phyloP scores from a whole-genome alignment of 345 rosid species.

The Iberis pinnata region DNA sequence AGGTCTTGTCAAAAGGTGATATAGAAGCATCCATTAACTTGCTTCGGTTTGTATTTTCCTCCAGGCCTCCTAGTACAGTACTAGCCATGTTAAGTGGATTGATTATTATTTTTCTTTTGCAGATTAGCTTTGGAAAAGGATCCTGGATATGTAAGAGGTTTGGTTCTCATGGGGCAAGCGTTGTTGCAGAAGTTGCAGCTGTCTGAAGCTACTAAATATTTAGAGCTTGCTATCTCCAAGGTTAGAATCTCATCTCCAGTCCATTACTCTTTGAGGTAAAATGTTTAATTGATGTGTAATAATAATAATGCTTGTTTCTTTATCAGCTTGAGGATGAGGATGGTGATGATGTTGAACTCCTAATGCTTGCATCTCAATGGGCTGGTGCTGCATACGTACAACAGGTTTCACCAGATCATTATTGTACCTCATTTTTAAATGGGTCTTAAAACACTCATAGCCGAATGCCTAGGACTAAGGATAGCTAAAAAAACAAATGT shows the following conservation, averaged over 20 bases:
- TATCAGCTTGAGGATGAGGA: constrained; percentile 46
- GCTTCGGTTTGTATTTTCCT: constrained; percentile 41
- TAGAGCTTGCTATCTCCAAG: constrained; percentile 77
- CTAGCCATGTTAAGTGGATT: constrained; percentile 16
- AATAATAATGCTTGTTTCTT: constrained; percentile 1
- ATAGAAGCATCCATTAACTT: constrained; percentile 46
- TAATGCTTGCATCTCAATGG: constrained; percentile 73
- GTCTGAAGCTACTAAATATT: constrained; percentile 51
- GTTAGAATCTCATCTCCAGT: constrained; percentile 34
- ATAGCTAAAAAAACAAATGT: too few relatives aligned
- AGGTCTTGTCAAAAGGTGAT: constrained; percentile 46
- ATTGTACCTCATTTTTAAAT: too few relatives aligned
- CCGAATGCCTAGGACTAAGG: too few relatives aligned
- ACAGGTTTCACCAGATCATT: too few relatives aligned
- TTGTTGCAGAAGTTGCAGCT: constrained; percentile 46
- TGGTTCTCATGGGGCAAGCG: constrained; percentile 69
- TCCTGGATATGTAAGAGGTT: constrained; percentile 51
- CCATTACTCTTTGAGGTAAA: too few relatives aligned
- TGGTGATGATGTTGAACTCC: constrained; percentile 48
- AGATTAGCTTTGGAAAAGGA: constrained; percentile 78
- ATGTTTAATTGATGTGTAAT: too few relatives aligned
- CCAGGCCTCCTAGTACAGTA: neutral
- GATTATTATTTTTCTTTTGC: constrained; percentile 18
- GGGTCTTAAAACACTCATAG: too few relatives aligned
- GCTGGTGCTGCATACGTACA: constrained; percentile 62